Conservation (phyloP, 2,329 filamentous ascomycete genomes). For the Trichoderma aggressivum region DNA sequence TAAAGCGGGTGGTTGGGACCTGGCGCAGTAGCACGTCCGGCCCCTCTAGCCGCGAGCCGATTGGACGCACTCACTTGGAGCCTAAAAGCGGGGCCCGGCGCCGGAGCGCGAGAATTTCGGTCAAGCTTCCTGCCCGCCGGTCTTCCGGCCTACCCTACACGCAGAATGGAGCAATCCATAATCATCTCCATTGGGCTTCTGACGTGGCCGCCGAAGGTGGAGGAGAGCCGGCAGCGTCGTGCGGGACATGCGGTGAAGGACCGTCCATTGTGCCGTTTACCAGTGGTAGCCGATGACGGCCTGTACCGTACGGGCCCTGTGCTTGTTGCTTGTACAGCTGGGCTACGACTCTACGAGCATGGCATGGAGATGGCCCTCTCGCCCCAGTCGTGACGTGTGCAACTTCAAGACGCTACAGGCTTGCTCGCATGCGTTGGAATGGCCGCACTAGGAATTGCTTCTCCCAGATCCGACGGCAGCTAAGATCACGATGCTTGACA, state of each 20-base stretch:
- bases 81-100: conserved; percentile 3
- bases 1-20: conserved; percentile 15
- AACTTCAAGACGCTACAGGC: neutral
- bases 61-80: neutral
- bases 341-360: too few species aligned
- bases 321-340: neutral
- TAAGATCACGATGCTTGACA: conserved; percentile 9
- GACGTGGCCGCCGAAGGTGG: conserved; percentile 15
- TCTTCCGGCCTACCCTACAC: conserved; percentile 3
- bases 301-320: neutral
- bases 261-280: conserved; percentile 16
- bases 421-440: neutral
- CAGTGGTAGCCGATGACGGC: neutral
- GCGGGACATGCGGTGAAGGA: conserved; percentile 15
- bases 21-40: conserved; percentile 10
- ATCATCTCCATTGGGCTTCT: conserved; percentile 10
- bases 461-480: neutral
- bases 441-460: neutral
- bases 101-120: neutral
- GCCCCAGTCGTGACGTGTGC: neutral
- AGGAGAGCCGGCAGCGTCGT: conserved; percentile 8
- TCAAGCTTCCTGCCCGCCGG: neutral
- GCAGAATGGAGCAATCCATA: neutral
- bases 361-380: neutral
- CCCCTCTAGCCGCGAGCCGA: conserved; percentile 11